A percentile compares a stretch with the other conserved stretches of the same genome.
Evolutionary conservation across 345 rosid species (phyloP).

Genomic region (Tarenaya hassleriana): DNA sequence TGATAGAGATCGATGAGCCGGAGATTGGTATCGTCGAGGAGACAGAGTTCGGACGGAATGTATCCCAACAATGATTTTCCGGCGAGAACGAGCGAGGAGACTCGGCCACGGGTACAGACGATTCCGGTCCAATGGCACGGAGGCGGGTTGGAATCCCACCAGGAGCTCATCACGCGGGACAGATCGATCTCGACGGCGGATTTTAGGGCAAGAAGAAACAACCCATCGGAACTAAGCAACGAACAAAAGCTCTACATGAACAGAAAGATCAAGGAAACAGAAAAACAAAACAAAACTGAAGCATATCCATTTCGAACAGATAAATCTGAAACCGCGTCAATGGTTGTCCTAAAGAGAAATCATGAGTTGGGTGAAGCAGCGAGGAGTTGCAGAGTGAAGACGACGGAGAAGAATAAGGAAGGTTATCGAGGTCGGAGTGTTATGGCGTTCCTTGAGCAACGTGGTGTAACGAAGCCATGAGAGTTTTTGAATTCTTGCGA

Average conservation of each 20-base stretch:
- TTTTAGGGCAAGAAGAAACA: slow-evolving; percentile 83
- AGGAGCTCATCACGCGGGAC: slow-evolving; percentile 41
- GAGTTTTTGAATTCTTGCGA: slow-evolving; percentile 23
- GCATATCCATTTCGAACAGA: slow-evolving; percentile 17
- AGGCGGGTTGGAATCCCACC: slow-evolving; percentile 65
- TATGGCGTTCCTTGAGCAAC: too few species aligned
- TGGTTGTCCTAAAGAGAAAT: neutral
- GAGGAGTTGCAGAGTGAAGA: slow-evolving; percentile 51
- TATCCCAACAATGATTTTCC: slow-evolving; percentile 53
- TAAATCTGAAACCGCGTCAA: too few species aligned
- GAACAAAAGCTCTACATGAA: slow-evolving; percentile 18
- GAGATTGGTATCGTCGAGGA: slow-evolving; percentile 44
- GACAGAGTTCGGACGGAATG: slow-evolving; percentile 84
- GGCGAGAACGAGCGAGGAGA: slow-evolving; percentile 56
- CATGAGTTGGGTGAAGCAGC: slow-evolving; percentile 37
- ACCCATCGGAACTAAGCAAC: slow-evolving; percentile 64
- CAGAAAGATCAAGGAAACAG: slow-evolving; percentile 18
- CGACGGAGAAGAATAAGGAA: slow-evolving; percentile 15
- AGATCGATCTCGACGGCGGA: slow-evolving; percentile 67
- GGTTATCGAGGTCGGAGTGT: slow-evolving; percentile 12
- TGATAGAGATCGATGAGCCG: slow-evolving; percentile 60
- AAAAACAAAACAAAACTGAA: slow-evolving; percentile 19
- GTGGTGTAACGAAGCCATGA: slow-evolving; percentile 21
- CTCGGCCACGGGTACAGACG: slow-evolving; percentile 50
- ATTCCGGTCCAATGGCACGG: slow-evolving; percentile 87